A percentile compares a stretch with the other conserved stretches of the same genome.
phyloP scores from a whole-genome alignment of 495 filamentous ascomycete species.

The Talaromyces liani region DNA sequence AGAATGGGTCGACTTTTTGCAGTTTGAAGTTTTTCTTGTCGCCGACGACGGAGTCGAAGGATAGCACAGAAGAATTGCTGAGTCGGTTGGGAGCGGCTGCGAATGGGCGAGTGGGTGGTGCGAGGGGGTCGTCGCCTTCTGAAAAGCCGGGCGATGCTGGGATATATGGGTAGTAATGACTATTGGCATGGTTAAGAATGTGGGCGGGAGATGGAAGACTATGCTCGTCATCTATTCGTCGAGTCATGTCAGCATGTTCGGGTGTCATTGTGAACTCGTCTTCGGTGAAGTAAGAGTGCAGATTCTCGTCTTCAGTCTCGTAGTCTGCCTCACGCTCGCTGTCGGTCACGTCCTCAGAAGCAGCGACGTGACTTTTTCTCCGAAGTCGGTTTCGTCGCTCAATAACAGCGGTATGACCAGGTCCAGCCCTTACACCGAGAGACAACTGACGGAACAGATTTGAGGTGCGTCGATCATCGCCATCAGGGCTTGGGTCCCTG shows the following conservation, averaged over 20 bases:
- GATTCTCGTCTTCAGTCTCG: constrained; percentile 38
- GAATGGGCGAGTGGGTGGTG: constrained; percentile 25
- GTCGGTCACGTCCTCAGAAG: constrained; percentile 29
- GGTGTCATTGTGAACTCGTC: constrained; percentile 34
- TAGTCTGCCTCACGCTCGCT: constrained; percentile 12
- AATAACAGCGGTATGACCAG: constrained; percentile 19
- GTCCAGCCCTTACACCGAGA: constrained; percentile 30
- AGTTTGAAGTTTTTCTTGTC: constrained; percentile 57
- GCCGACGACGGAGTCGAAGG: constrained; percentile 49
- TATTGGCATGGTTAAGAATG: background rate
- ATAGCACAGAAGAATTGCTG: constrained; percentile 39
- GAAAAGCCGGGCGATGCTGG: constrained; percentile 29
- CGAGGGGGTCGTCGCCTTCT: constrained; percentile 33
- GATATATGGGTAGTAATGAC: constrained; percentile 15
- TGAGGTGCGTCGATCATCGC: constrained; percentile 26
- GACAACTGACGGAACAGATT: constrained; percentile 31
- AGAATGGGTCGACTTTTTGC: constrained; percentile 64
- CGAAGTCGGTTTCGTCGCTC: constrained; percentile 28
- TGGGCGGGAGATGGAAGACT: background rate
- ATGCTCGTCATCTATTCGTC: constrained; percentile 13
- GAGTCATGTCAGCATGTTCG: constrained; percentile 27
- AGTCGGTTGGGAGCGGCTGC: constrained; percentile 30
- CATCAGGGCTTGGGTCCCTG: constrained; percentile 31
- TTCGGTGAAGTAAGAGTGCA: constrained; percentile 35
- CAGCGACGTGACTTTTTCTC: constrained; percentile 19